Base-by-base conservation (phyloP, 108 stramenopile species). In the Cyclotella cryptica region DNA sequence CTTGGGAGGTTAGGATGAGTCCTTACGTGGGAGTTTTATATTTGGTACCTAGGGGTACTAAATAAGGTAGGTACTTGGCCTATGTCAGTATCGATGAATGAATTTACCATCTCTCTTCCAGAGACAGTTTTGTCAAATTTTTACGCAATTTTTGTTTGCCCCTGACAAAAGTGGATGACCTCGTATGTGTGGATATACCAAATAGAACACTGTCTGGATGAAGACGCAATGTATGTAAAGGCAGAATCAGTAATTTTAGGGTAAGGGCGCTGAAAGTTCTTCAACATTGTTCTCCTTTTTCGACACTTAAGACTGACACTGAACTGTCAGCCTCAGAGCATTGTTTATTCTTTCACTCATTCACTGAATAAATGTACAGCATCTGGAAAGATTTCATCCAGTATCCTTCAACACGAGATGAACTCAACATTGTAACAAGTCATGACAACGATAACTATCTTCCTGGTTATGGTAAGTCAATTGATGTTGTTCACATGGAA, bases 401-500 rank as follows among this genome's bases (percentile, higher is more conserved):
- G 10, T 77, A 41, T 3, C 75, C 75, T 49, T 7, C 21, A 11
- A 60, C 40, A n/a, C 9, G n/a, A 5, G 41, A 43, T n/a, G 61
- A 67, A n/a, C 24, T 77, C 22, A 4, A 19, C 1, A 27, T 9
- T 11, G 43, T 47, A 4, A 77, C 29, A 57, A 41, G 68, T 3
- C 30, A 21, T 13, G 79, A 84, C 54, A 41, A 60, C 10, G 28
- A 6, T 1, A 18, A 41, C 11, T 45, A 66, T 43, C 57, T 80
- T 5, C 84, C 84, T 24, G 84, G 79, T 22, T 72, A 66, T 65
- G 63, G 43, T 12, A 75, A 79, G 15, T 67, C 27, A 13, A 73
- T 85, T 49, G 79, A 85, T 55, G 75, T 80, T 67, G 79, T 85
- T 13, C 84, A 80, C 28, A 26, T 80, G 26, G 43, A 64, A 6